Evolutionary conservation across 179 eudicot genomes (phyloP).

Genomic region (Silene noctiflora): DNA sequence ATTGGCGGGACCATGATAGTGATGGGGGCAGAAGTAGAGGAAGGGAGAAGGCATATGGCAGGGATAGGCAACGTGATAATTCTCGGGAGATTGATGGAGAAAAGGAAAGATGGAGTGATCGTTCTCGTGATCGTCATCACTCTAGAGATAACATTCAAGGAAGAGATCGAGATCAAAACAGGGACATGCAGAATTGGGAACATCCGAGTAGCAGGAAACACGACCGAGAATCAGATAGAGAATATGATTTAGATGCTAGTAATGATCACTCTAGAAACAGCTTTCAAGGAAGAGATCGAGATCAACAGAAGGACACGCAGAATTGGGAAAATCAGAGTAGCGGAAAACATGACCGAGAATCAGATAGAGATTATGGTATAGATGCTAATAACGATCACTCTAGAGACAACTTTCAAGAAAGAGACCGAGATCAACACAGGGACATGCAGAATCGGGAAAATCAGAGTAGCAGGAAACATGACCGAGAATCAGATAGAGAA

Average conservation of each 20-base stretch:
- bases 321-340: slow-evolving; percentile 39
- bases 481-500: slow-evolving; percentile 45
- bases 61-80: slow-evolving; percentile 42
- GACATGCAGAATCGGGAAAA: slow-evolving; percentile 40
- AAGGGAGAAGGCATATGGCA: slow-evolving; percentile 40
- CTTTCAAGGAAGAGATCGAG: slow-evolving; percentile 44
- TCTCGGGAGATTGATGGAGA: slow-evolving; percentile 49
- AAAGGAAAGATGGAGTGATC: slow-evolving; percentile 46
- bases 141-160: slow-evolving; percentile 45
- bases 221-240: slow-evolving; percentile 47
- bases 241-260: slow-evolving; percentile 29
- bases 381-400: slow-evolving; percentile 33
- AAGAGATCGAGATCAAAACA: slow-evolving; percentile 39
- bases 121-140: slow-evolving; percentile 36
- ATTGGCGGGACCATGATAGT: slow-evolving; percentile 44
- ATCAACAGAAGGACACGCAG: slow-evolving; percentile 35
- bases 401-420: slow-evolving; percentile 45
- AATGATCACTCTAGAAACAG: slow-evolving; percentile 41
- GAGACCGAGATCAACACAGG: slow-evolving; percentile 40
- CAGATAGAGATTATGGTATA: slow-evolving; percentile 38
- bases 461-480: slow-evolving; percentile 42
- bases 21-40: slow-evolving; percentile 55
- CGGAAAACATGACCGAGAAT: slow-evolving; percentile 43
- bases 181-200: slow-evolving; percentile 41
- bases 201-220: slow-evolving; percentile 41